phyloP scores from a whole-genome alignment of 2,329 filamentous ascomycete species.

The Talaromyces sp. region DNA sequence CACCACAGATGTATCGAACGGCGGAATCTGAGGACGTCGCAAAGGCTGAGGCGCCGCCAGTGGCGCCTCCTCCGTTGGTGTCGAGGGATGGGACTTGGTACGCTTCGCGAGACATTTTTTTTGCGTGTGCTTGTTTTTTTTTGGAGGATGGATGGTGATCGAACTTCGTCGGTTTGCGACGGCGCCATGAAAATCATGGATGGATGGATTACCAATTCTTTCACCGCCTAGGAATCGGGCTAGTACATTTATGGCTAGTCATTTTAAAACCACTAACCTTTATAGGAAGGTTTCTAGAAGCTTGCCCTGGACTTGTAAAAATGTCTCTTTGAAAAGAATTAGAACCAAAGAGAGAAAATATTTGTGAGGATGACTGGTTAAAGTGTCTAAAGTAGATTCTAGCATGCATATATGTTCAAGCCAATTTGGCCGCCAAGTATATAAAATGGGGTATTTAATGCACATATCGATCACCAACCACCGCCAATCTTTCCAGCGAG shows the following conservation, averaged over 20 bases:
- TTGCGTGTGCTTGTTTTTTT: background rate
- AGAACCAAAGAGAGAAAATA: background rate
- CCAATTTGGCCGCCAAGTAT: background rate
- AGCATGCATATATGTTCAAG: background rate
- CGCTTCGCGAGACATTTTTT: conserved; percentile 64
- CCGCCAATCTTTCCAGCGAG: conserved; percentile 87
- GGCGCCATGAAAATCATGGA: background rate
- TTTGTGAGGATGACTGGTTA: background rate
- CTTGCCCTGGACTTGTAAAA: background rate
- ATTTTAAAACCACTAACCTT: background rate
- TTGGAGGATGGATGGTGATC: background rate
- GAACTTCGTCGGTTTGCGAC: background rate
- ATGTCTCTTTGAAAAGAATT: background rate
- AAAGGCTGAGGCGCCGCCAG: conserved; percentile 32
- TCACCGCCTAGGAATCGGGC: background rate
- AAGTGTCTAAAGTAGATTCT: background rate
- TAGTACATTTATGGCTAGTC: background rate
- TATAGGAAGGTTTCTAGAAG: background rate
- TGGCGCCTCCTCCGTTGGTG: conserved; percentile 33
- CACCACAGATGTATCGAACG: conserved; percentile 73
- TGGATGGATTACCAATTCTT: background rate
- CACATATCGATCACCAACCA: conserved; percentile 64
- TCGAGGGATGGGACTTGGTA: conserved; percentile 66
- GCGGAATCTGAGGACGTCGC: conserved; percentile 38
- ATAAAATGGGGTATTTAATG: conserved; percentile 11